Base-by-base conservation (phyloP, 805 yeast species). In the Cyberlindnera samutprakarnensis region DNA sequence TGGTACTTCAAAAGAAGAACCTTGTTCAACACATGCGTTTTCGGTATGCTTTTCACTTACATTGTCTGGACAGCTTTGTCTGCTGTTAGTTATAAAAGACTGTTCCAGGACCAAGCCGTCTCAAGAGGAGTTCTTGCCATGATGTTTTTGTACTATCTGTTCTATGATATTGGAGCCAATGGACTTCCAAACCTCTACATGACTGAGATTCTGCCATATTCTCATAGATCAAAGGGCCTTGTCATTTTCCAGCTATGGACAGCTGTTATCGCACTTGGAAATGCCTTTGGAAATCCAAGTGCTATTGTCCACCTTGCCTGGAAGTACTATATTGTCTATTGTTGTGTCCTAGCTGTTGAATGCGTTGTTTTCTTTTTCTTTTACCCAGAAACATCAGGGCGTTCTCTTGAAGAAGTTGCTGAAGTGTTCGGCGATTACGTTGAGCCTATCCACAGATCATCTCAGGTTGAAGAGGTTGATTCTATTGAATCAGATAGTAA, bases 101-200 rank as follows among this genome's bases (percentile, higher is more conserved):
- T 61, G 41, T 64, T 61, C 42, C 44, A 53, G 30, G 53, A 67
- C 34, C 61, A 64, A 36, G 15, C 52, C 4, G 46, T 61, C 23
- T 66, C 64, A 23, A 53, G 56, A 30, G 75, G 70, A 35, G 72
- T 67, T n/a, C 53, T 62, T 37, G 70, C 70, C 5, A 63, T 25
- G 28, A 25, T 25, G 20, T 70, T 67, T 60, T 44, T 68, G 14
- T 66, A 54, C 59, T 57, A 61, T 45, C 38, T 50, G 25, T 49
- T 53, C 24, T 68, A 66, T 49, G 54, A 64, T 36, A 48, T 62
- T 25, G 67, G 66, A 20, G 47, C 51, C 27, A 66, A 66, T 33
- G 73, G 72, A 22, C 54, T 68, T 24, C 71, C 71, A 24, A 59
- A 46, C 41, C 43, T 66, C 19, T 70, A 69, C 42, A 41, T 61